Conservation (phyloP, 2,329 filamentous ascomycete genomes). For the Colletotrichum paranaense region DNA sequence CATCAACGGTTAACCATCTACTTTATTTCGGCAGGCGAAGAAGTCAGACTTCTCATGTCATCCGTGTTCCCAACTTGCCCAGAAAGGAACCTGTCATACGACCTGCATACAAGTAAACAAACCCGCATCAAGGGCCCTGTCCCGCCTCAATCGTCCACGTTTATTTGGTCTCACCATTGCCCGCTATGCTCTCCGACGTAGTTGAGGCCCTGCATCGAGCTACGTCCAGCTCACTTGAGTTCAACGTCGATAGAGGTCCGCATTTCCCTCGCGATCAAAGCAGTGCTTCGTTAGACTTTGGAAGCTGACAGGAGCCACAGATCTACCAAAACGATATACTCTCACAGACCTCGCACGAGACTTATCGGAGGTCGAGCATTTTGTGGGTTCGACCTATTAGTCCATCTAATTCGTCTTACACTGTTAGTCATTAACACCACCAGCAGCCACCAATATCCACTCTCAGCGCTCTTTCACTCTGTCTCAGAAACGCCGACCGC, state of each 20-base stretch:
- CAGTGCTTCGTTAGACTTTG: not conserved
- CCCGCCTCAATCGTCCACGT: not conserved
- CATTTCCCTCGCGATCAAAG: not conserved
- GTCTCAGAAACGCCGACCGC: not conserved
- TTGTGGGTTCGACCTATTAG: not conserved
- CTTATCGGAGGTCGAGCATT: not conserved
- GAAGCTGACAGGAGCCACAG: not conserved
- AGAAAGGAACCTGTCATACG: not conserved
- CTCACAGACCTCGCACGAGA: conserved; percentile 1
- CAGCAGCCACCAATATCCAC: not conserved
- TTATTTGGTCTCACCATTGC: not conserved
- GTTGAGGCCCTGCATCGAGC: not conserved
- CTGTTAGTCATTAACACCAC: not conserved
- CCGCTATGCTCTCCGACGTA: not conserved
- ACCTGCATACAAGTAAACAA: not conserved
- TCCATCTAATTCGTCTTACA: not conserved
- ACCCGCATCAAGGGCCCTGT: no score
- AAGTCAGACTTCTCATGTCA: not conserved
- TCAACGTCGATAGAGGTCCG: not conserved
- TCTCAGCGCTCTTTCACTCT: conserved; percentile 8
- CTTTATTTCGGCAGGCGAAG: not conserved
- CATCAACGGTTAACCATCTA: not conserved
- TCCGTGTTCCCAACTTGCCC: not conserved
- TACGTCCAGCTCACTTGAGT: not conserved
- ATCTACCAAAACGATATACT: not conserved